A percentile compares a stretch with the other conserved stretches of the same genome.
phyloP scores from a whole-genome alignment of 805 yeast species.

The Sungouiozyma ichnusensis region DNA sequence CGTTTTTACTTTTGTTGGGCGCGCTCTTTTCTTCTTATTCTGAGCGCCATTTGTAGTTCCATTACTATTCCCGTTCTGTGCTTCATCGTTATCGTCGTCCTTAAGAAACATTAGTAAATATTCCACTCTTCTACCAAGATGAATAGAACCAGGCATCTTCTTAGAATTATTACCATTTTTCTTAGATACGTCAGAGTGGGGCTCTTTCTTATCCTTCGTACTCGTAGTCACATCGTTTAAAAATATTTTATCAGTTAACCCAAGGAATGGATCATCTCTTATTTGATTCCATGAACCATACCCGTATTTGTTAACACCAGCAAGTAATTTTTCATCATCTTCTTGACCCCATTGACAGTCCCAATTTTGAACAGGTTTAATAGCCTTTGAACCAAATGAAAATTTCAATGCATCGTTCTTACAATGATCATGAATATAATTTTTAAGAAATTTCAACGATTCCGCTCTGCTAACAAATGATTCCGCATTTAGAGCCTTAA shows the following conservation, averaged over 20 bases:
- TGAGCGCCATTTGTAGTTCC: slow-evolving; percentile 10
- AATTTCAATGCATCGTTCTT: slow-evolving; percentile 49
- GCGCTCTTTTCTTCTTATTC: slow-evolving; percentile 14
- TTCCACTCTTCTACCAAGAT: slow-evolving; percentile 83
- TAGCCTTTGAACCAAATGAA: slow-evolving; percentile 41
- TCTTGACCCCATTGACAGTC: slow-evolving; percentile 70
- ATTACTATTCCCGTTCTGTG: slow-evolving; percentile 8
- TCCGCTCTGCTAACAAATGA: slow-evolving; percentile 68
- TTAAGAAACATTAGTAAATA: slow-evolving; percentile 63
- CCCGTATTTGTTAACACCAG: slow-evolving; percentile 88
- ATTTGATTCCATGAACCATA: slow-evolving; percentile 93
- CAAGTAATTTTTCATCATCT: slow-evolving; percentile 78
- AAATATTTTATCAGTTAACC: slow-evolving; percentile 74
- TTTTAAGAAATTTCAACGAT: slow-evolving; percentile 63
- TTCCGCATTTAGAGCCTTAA: slow-evolving; percentile 86
- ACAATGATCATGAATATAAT: slow-evolving; percentile 39
- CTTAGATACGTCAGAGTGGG: neutral
- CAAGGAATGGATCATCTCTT: slow-evolving; percentile 88
- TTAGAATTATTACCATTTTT: slow-evolving; percentile 33
- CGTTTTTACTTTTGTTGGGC: neutral
- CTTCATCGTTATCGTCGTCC: slow-evolving; percentile 40
- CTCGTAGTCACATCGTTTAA: slow-evolving; percentile 36
- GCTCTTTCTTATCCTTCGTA: slow-evolving; percentile 1
- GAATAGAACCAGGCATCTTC: slow-evolving; percentile 85
- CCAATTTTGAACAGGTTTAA: slow-evolving; percentile 88